Percentiles rank a stretch among this genome's conserved stretches.
These are phyloP conservation scores for Fraxinus velutina DNA, from an alignment of 305 asterid species.

Conservation along the genomic window DNA sequence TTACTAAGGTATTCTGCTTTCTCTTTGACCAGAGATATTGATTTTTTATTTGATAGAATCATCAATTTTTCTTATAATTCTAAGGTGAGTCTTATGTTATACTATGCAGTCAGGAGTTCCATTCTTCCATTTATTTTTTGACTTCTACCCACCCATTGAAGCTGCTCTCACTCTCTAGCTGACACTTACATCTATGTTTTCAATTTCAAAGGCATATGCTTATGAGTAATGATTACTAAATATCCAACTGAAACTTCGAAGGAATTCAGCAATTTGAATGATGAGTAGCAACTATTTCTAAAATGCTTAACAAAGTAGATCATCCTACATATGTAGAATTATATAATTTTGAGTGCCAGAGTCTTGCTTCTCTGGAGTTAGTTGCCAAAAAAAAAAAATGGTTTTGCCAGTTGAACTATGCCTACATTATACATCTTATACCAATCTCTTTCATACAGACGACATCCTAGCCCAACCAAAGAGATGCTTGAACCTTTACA, in stretches of 20 bases:
- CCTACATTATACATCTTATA: slow-evolving; percentile 7
- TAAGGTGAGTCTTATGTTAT: neutral
- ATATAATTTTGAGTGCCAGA: slow-evolving; percentile 16
- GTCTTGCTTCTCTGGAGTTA: slow-evolving; percentile 5
- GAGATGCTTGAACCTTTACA: slow-evolving; percentile 97
- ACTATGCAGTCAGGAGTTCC: slow-evolving; percentile 5
- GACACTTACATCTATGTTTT: neutral
- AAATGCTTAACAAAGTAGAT: slow-evolving; percentile 10
- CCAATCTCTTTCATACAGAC: slow-evolving; percentile 50
- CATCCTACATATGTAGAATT: neutral
- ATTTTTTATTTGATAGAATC: slow-evolving; percentile 3
- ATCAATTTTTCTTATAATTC: slow-evolving; percentile 8
- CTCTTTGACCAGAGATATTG: slow-evolving; percentile 21
- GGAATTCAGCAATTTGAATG: neutral
- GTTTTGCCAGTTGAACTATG: slow-evolving; percentile 6
- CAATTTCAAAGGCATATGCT: neutral
- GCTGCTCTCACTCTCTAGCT: slow-evolving; percentile 10
- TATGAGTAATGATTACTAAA: slow-evolving; percentile 14
- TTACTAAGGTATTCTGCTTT: slow-evolving; percentile 55
- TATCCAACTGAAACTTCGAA: neutral
- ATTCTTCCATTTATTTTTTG: slow-evolving; percentile 15
- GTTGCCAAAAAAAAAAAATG: neutral
- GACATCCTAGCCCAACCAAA: slow-evolving; percentile 94
- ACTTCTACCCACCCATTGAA: slow-evolving; percentile 5
- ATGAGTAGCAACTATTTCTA: neutral